Conservation (phyloP, 2,329 filamentous ascomycete species). For the Dactylella cylindrospora region DNA sequence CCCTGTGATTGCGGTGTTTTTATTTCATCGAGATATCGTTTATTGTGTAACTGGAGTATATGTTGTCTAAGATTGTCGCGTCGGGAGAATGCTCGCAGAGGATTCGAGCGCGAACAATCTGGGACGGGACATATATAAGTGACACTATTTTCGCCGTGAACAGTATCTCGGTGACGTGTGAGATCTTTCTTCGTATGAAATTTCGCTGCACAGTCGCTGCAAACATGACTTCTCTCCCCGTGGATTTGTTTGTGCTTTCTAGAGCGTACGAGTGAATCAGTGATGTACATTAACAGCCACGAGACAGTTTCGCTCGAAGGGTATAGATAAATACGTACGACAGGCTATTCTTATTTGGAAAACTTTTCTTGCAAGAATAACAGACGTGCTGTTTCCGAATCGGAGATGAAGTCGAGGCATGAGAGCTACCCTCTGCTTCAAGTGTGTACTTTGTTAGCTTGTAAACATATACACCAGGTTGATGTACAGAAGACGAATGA, state of each 20-base stretch:
- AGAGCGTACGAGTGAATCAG: no score
- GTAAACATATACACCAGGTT: background rate
- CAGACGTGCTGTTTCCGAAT: conserved; percentile 37
- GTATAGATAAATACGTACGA: conserved; percentile 1
- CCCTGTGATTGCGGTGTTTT: conserved; percentile 21
- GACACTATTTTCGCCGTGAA: conserved; percentile 24
- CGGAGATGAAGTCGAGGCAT: conserved; percentile 27
- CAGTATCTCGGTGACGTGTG: conserved; percentile 33
- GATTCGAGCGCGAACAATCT: conserved; percentile 32
- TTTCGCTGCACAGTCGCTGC: conserved; percentile 30
- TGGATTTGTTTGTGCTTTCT: conserved; percentile 43
- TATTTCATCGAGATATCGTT: conserved; percentile 24
- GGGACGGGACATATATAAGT: conserved; percentile 33
- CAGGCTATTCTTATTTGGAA: conserved; percentile 29
- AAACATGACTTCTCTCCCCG: conserved; percentile 34
- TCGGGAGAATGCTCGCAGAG: conserved; percentile 23
- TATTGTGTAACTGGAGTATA: conserved; percentile 38
- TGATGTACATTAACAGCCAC: no score
- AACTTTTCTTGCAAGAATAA: conserved; percentile 32
- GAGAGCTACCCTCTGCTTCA: conserved; percentile 8
- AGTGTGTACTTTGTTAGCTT: no score
- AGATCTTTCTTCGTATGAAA: conserved; percentile 42
- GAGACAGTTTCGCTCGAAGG: no score
- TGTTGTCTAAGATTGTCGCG: conserved; percentile 36
- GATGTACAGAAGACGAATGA: no score